Evolutionary conservation across 306 rosid genomes (phyloP), one percentile per base, ranked within the genome.

Genomic region (Quercus mongolica): DNA sequence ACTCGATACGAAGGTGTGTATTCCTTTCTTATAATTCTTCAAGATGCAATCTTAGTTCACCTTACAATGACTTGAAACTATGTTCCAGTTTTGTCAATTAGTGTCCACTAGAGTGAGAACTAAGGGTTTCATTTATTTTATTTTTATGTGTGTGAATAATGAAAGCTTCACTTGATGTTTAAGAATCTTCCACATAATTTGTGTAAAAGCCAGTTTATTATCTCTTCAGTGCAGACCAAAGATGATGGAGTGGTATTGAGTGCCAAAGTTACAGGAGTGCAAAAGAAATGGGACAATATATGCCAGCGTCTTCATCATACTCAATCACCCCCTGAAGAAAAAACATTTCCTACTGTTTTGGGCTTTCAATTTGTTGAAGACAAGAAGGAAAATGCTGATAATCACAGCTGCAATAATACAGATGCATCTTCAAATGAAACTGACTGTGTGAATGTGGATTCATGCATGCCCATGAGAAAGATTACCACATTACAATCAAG

Each of bases 201-300:
- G 87, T 90, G 91, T 92, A 86, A 89, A 91, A 87, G 85, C 85
- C 83, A 84, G 84, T 78, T 81, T 81, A 78, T 81, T 76, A 76
- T 87, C 87, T 87, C 89, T 95, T 88, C 98, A 95, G 99, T 89
- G 94, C 99, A 95, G 99, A 89, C 91, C 90, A 89, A 86, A 89
- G 97, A 87, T 82, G 89, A 83, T 90, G 88, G 84, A 74, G 85
- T 84, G 86, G 77, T 90, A 90, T 81, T 78, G 88, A 90, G 88
- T 58, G 78, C 85, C 61, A 82, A 83, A 73, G 87, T 85, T 81
- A 69, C 86, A 19, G 86, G 79, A 28, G 28, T 73, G 56, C 92
- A 80, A 46, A 87, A 85, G 82, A 83, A 86, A 78, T 74, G 85
- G 87, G 91, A 87, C 86, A 63, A 85, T 68, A 71, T 72, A 56